Conservation (phyloP, 805 yeast genomes). For the Tetrapisispora phaffii region DNA sequence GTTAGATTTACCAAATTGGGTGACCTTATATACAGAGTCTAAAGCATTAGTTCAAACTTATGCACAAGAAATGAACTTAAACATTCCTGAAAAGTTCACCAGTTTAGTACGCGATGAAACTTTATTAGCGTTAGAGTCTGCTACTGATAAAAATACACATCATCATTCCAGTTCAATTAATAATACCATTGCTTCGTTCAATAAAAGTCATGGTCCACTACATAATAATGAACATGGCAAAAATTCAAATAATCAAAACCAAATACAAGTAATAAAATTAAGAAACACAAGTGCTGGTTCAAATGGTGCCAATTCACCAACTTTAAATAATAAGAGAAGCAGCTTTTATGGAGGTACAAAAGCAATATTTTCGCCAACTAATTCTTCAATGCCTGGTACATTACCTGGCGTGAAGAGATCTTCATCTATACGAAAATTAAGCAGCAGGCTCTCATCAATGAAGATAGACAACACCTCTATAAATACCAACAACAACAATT, state of each 20-base stretch:
- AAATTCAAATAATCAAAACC: background rate
- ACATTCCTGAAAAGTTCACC: background rate
- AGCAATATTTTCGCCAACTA: slow-evolving; percentile 7
- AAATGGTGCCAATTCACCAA: background rate
- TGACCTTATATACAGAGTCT: slow-evolving; percentile 12
- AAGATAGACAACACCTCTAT: background rate
- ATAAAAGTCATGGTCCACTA: background rate
- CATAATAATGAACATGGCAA: background rate
- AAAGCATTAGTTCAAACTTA: slow-evolving; percentile 8
- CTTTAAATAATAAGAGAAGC: slow-evolving; percentile 13
- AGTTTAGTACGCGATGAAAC: slow-evolving; percentile 1
- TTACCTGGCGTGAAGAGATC: slow-evolving; percentile 14
- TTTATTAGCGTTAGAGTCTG: slow-evolving; percentile 1
- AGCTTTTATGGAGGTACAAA: slow-evolving; percentile 20
- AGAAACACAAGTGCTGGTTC: background rate
- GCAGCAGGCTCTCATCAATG: slow-evolving; percentile 3
- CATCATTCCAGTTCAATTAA: background rate
- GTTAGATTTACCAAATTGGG: slow-evolving; percentile 12
- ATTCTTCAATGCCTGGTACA: slow-evolving; percentile 18
- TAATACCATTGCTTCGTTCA: slow-evolving; percentile 1
- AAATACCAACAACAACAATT: background rate
- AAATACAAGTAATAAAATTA: slow-evolving; percentile 2
- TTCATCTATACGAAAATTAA: slow-evolving; percentile 7
- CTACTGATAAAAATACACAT: background rate
- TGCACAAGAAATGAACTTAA: slow-evolving; percentile 11